A percentile compares a stretch with the other conserved stretches of the same genome.
phyloP scores from a whole-genome alignment of 1,139 yeast species.

The Debaryomyces coudertii region DNA sequence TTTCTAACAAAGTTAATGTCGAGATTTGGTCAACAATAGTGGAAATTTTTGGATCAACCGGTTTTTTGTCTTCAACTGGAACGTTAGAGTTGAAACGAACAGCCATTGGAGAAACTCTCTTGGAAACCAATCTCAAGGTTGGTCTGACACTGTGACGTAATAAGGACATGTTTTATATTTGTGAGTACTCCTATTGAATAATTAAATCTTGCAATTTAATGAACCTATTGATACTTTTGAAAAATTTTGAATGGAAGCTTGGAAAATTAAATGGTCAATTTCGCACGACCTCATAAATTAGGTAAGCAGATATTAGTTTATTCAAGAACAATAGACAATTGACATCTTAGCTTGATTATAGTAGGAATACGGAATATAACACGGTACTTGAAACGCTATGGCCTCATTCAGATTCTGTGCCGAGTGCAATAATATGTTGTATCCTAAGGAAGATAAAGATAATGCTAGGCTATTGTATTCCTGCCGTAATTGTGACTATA shows the following conservation, averaged over 20 bases:
- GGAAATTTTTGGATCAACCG: constrained; percentile 86
- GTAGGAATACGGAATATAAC: background rate
- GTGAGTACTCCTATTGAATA: constrained; percentile 1
- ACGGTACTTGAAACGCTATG: constrained; percentile 41
- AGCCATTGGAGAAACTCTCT: constrained; percentile 28
- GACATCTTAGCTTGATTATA: background rate
- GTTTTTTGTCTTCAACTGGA: constrained; percentile 39
- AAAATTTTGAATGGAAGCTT: constrained; percentile 22
- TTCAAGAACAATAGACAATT: constrained; percentile 9
- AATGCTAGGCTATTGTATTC: constrained; percentile 76
- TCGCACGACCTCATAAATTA: constrained; percentile 17
- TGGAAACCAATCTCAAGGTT: constrained; percentile 35
- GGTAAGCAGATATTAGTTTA: constrained; percentile 17
- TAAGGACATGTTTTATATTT: constrained; percentile 25
- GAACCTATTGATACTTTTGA: constrained; percentile 13
- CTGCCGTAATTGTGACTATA: constrained; percentile 93
- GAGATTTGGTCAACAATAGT: constrained; percentile 90
- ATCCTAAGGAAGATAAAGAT: constrained; percentile 93
- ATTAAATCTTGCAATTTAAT: background rate
- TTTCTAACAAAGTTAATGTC: constrained; percentile 84
- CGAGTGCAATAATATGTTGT: constrained; percentile 96
- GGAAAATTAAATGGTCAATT: constrained; percentile 7
- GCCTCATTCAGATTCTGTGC: constrained; percentile 92
- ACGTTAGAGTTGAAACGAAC: constrained; percentile 61
- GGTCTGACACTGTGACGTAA: constrained; percentile 47